phyloP scores from a whole-genome alignment of 345 rosid species.

The Rhizophora apiculata region DNA sequence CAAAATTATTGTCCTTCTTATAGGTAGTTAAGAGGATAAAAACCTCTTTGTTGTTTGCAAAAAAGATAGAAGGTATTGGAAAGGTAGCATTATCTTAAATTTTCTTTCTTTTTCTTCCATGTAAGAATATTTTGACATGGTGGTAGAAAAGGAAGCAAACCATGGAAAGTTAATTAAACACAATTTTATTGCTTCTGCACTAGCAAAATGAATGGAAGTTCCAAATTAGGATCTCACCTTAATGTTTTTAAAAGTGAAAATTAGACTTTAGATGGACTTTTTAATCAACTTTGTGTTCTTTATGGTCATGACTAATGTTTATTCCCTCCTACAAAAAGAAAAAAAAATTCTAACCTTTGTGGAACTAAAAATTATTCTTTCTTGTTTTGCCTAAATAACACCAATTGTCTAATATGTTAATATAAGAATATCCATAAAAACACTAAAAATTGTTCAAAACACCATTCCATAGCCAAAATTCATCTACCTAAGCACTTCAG shows the following conservation, averaged over 20 bases:
- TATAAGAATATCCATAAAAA: too few relatives aligned
- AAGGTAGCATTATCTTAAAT: slow-evolving; percentile 55
- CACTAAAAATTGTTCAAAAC: too few relatives aligned
- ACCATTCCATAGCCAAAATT: too few relatives aligned
- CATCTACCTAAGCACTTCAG: too few relatives aligned
- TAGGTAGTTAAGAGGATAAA: slow-evolving; percentile 88
- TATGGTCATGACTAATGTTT: slow-evolving; percentile 80
- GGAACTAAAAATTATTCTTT: neutral
- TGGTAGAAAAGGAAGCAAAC: neutral
- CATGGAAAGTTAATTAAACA: neutral
- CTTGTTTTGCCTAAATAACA: too few relatives aligned
- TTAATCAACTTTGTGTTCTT: slow-evolving; percentile 84
- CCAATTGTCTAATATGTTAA: too few relatives aligned
- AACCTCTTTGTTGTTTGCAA: slow-evolving; percentile 62
- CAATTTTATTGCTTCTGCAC: neutral
- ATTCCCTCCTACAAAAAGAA: slow-evolving; percentile 22
- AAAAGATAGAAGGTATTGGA: slow-evolving; percentile 66
- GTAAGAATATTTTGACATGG: too few relatives aligned
- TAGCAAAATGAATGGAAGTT: neutral
- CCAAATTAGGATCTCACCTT: slow-evolving; percentile 50
- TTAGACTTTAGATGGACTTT: slow-evolving; percentile 77
- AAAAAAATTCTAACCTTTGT: neutral
- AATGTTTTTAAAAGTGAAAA: slow-evolving; percentile 86
- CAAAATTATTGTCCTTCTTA: slow-evolving; percentile 22
- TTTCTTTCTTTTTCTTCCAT: slow-evolving; percentile 8